Evolutionary conservation across 2,329 filamentous ascomycete species (phyloP).

Genomic region (Venturia aucupariae): DNA sequence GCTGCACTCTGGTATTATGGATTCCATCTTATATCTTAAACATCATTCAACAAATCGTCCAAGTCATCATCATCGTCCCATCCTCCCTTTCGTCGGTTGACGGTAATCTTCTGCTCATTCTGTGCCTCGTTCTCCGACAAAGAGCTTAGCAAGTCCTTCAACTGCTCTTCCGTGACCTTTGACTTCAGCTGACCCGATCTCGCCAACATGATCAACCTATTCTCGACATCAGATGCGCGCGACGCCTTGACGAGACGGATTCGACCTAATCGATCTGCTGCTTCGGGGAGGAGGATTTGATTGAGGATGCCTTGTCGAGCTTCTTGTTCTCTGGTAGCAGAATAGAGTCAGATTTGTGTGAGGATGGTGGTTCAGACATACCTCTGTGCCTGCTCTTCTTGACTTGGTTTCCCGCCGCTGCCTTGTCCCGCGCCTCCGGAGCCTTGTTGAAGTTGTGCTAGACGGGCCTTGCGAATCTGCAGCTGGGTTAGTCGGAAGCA

Average conservation of each 20-base stretch:
- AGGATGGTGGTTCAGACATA: background rate
- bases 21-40: background rate
- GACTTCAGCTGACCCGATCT: constrained; percentile 74
- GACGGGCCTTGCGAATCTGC: constrained; percentile 82
- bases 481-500: constrained; percentile 14
- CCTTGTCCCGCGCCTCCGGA: constrained; percentile 45
- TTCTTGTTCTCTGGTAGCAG: constrained; percentile 43
- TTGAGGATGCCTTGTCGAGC: constrained; percentile 68
- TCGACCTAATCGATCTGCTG: constrained; percentile 82
- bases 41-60: constrained; percentile 44
- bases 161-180: constrained; percentile 85
- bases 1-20: background rate
- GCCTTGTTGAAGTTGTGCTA: constrained; percentile 77
- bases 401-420: constrained; percentile 36
- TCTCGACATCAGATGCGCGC: constrained; percentile 83
- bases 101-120: constrained; percentile 72
- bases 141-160: constrained; percentile 83
- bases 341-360: background rate
- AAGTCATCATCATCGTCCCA: constrained; percentile 70
- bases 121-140: constrained; percentile 63
- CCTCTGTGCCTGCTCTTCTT: constrained; percentile 13
- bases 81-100: constrained; percentile 71
- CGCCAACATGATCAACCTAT: constrained; percentile 84
- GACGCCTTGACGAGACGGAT: constrained; percentile 94
- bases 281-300: constrained; percentile 91